Base-by-base conservation (phyloP, 2,329 filamentous ascomycete species). In the Elsinoe ampelina region DNA sequence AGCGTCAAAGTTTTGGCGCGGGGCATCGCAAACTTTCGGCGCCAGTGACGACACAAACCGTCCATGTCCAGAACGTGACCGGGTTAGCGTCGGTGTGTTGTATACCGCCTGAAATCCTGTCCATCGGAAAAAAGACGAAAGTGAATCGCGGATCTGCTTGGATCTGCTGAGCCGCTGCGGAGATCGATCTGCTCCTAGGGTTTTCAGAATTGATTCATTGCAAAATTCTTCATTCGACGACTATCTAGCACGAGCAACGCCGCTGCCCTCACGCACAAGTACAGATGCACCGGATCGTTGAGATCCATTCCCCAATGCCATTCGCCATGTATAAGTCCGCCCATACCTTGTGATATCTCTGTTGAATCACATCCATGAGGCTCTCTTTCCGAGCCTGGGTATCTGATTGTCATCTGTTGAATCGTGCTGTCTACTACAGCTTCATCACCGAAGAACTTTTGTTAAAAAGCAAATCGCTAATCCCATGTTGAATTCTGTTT, bases 401-500 rank as follows among this genome's bases (percentile, higher is more conserved):
- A 52, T 52, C 48, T 52, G 32, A 26, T 39, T 35, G 32, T 52
- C 35, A 39, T 39, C 48, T 52, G 48, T 52, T 52, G 48, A 52
- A 52, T 52, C 48, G 38, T 52, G 30, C 48, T 52, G 48, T 39
- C 32, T 52, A 39, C 48, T 20, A 52, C 35, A n/a, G 19, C 32
- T 36, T 19, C 48, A 36, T 32, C 48, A 36, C 54, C 39, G 41
- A 45, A 56, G 30, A 36, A 45, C 32, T 56, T 47, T 47, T 38
- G 41, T 56, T 38, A 56, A 56, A 56, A 56, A 56, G 42, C 39
- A 56, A 42, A 45, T 45, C 41, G 41, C 41, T 45, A 56, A 45
- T 38, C 10, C 26, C 54, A 56, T 56, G 54, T 56, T 56, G 54
- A 56, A 56, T 48, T 42, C 54, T 48, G 32, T 56, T 56, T 45